Evolutionary conservation across 345 rosid species (phyloP).

Genomic region (Corchorus olitorius): DNA sequence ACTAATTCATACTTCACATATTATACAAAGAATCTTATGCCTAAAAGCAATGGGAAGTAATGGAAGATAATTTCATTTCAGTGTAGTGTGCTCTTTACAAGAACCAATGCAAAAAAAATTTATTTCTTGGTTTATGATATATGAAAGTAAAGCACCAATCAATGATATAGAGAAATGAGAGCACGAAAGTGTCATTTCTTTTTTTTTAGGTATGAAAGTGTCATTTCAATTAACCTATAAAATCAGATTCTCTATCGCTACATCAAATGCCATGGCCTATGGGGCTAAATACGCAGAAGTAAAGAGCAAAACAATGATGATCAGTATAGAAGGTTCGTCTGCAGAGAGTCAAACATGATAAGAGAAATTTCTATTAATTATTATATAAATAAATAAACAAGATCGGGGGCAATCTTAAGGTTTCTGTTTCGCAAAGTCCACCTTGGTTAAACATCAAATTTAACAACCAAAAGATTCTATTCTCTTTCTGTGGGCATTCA

Average conservation of each 20-base stretch:
- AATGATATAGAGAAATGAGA: background rate
- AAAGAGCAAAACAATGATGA: background rate
- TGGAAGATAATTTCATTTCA: background rate
- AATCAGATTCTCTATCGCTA: background rate
- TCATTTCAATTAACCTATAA: background rate
- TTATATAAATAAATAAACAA: background rate
- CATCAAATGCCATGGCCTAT: background rate
- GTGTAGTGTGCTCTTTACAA: background rate
- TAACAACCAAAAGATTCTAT: background rate
- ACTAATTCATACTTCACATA: background rate
- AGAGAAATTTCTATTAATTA: background rate
- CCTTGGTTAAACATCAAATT: background rate
- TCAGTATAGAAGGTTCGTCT: background rate
- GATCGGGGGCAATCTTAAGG: background rate
- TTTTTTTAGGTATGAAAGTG: background rate
- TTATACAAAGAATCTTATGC: background rate
- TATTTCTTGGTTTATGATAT: background rate
- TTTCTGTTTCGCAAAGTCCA: background rate
- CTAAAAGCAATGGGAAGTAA: background rate
- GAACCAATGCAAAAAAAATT: background rate
- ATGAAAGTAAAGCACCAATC: background rate
- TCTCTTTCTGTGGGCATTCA: background rate
- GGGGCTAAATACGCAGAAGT: background rate
- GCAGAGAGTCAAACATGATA: background rate
- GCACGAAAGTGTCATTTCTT: background rate